These are phyloP conservation scores for Firmiana major DNA, from an alignment of 345 rosid genomes.

Conservation along the genomic window DNA sequence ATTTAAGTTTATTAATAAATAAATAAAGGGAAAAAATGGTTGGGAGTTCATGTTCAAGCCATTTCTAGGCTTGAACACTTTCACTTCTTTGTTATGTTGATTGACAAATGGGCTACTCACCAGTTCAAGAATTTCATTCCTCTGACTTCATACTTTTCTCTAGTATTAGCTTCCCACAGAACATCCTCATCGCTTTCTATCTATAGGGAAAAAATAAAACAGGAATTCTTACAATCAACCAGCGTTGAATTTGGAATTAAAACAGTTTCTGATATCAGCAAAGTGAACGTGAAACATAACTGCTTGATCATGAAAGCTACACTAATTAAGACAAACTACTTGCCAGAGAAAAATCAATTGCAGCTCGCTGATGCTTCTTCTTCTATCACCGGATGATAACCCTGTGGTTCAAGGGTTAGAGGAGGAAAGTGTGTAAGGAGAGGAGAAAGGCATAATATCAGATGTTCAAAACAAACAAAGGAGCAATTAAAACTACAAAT, in stretches of 20 bases:
- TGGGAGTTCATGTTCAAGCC: neutral
- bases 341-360: constrained; percentile 75
- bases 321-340: constrained; percentile 23
- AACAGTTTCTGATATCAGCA: neutral
- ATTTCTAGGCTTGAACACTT: neutral
- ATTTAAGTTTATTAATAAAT: too few species aligned
- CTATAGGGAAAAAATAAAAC: constrained; percentile 25
- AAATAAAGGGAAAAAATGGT: neutral
- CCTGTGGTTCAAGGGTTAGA: constrained; percentile 33
- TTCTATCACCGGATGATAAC: constrained; percentile 81
- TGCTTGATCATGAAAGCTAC: neutral
- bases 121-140: constrained; percentile 69
- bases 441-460: neutral
- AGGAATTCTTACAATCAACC: neutral
- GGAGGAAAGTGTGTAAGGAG: neutral
- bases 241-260: neutral
- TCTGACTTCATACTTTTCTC: constrained; percentile 64
- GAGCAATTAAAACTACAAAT: neutral
- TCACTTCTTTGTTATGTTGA: neutral
- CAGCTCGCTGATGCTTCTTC: constrained; percentile 61
- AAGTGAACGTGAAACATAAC: neutral
- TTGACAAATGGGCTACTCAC: constrained; percentile 26
- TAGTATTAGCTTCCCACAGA: constrained; percentile 49
- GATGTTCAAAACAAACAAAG: neutral
- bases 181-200: constrained; percentile 45